Percentiles rank a stretch among this genome's conserved stretches.
These are phyloP conservation scores for Trichoderma aggressivum DNA, from an alignment of 2,329 filamentous ascomycete genomes.

Conservation along the genomic window DNA sequence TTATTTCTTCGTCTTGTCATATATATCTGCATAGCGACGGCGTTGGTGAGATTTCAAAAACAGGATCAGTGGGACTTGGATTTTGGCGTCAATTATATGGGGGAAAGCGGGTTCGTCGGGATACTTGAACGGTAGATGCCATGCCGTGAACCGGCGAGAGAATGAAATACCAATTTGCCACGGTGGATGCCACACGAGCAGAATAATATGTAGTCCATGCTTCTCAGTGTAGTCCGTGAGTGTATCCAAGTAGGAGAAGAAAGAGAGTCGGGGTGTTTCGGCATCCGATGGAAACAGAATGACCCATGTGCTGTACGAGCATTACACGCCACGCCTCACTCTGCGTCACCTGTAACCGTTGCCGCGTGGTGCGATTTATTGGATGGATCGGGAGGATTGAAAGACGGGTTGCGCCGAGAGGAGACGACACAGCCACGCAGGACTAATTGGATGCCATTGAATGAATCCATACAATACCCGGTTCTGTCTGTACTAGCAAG, in stretches of 20 bases:
- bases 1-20: background rate
- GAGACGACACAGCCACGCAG: constrained; percentile 5
- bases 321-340: background rate
- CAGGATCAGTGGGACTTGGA: background rate
- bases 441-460: background rate
- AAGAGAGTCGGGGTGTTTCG: background rate
- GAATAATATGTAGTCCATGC: background rate
- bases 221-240: background rate
- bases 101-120: background rate
- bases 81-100: background rate
- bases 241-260: background rate
- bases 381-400: background rate
- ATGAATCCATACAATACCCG: background rate
- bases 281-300: background rate
- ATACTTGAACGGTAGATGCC: background rate
- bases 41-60: constrained; percentile 19
- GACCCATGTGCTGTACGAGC: background rate
- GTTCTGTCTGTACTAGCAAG: background rate
- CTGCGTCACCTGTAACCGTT: background rate
- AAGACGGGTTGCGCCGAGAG: background rate
- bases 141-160: background rate
- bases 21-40: constrained; percentile 29
- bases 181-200: background rate
- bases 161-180: background rate
- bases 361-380: background rate